Conservation (phyloP, 2,329 filamentous ascomycete species). For the Stachybotrys chartarum region DNA sequence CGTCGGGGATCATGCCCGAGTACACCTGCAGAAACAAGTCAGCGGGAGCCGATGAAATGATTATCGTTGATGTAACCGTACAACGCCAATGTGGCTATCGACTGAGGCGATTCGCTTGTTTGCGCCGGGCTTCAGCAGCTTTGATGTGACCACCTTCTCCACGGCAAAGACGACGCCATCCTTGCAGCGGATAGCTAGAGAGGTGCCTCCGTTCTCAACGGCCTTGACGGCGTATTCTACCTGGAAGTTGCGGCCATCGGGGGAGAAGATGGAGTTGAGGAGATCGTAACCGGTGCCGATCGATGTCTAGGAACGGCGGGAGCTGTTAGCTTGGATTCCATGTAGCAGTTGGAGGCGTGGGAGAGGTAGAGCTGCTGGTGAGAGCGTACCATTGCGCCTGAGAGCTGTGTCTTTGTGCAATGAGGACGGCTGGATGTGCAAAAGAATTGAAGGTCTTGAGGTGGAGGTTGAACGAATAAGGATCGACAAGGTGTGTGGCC, state of each 20-base stretch:
- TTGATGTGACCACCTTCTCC: conserved; percentile 94
- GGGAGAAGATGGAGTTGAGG: conserved; percentile 98
- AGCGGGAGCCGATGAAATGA: conserved; percentile 4
- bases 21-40: conserved; percentile 61
- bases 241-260: conserved; percentile 98
- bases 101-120: conserved; percentile 97
- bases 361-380: background rate
- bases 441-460: background rate
- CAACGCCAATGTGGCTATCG: conserved; percentile 87
- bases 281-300: conserved; percentile 99
- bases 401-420: conserved; percentile 3
- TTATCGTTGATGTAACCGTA: conserved; percentile 39
- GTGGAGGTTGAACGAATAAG: background rate
- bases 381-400: conserved; percentile 24
- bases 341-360: conserved; percentile 2
- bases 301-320: conserved; percentile 64
- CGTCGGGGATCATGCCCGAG: conserved; percentile 90
- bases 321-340: conserved; percentile 14
- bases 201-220: conserved; percentile 95
- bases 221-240: conserved; percentile 99
- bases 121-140: conserved; percentile 87
- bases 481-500: background rate
- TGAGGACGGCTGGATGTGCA: background rate
- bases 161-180: conserved; percentile 93
- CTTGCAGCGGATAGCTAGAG: conserved; percentile 93